phyloP scores from a whole-genome alignment of 331 rosid genomes.

The Dryas integrifolia region DNA sequence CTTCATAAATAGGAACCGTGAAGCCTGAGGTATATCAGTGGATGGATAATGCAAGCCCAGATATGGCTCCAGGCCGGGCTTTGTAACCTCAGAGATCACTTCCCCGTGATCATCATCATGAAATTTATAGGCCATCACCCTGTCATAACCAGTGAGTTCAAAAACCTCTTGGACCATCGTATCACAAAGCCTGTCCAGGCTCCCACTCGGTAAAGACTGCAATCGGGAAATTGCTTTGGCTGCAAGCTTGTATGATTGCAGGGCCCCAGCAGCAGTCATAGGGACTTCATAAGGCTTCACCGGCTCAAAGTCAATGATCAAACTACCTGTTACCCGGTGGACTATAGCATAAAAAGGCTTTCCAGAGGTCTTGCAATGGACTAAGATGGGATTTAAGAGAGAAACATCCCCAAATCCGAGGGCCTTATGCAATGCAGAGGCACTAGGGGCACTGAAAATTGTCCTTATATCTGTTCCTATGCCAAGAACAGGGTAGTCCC shows the following conservation, averaged over 20 bases:
- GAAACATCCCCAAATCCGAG: conserved; percentile 87
- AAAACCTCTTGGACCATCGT: conserved; percentile 97
- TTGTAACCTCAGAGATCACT: conserved; percentile 79
- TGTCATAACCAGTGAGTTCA: conserved; percentile 94
- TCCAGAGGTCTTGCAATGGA: conserved; percentile 96
- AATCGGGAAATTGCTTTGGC: conserved; percentile 88
- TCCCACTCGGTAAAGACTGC: conserved; percentile 95
- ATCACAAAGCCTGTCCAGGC: conserved; percentile 88
- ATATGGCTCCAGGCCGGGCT: conserved; percentile 85
- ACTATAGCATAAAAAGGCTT: conserved; percentile 90
- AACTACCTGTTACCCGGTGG: conserved; percentile 83
- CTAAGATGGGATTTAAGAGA: conserved; percentile 88
- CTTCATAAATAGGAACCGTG: conserved; percentile 87
- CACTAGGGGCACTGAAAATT: conserved; percentile 82
- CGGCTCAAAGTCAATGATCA: conserved; percentile 94
- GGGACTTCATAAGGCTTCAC: conserved; percentile 96
- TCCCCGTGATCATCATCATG: conserved; percentile 99
- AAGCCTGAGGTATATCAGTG: conserved; percentile 93
- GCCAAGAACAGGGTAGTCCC: conserved; percentile 90
- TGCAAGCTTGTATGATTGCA: conserved; percentile 95
- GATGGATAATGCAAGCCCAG: conserved; percentile 95
- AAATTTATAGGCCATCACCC: conserved; percentile 98
- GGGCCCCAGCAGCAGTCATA: conserved; percentile 93
- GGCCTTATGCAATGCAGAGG: conserved; percentile 88
- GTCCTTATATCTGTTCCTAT: conserved; percentile 80